Evolutionary conservation across 495 filamentous ascomycete species (phyloP), one percentile per base, ranked within the genome.

Genomic region (Elaphomyces granulatus): DNA sequence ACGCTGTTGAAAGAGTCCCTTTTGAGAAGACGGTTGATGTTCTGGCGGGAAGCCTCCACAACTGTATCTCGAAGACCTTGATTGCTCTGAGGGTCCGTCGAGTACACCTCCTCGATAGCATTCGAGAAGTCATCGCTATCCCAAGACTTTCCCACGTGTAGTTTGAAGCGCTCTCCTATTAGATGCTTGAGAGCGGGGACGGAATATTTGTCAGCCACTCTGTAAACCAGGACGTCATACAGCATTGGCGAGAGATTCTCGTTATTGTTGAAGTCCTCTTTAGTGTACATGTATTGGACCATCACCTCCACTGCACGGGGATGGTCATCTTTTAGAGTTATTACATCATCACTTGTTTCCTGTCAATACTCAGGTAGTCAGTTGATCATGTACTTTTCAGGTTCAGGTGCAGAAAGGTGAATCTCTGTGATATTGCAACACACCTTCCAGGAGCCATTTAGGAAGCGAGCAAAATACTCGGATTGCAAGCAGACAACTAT

Each of bases 191-290:
- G 42, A 6, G 32, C 43, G 0, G 39, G 44, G 2, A 71, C 48
- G 16, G 47, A 44, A 41, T 59, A 67, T 36, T 65, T 67, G 38
- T 68, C 59, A 2, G 55, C 63, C 16, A 64, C 51, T 2, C 55
- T 40, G 36, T 67, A 71, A 9, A 64, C 48, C 9, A 52, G 46
- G 15, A 56, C 43, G 38, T 64, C 49, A 38, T 58, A 52, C 4
- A 58, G 20, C 15, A 59, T 32, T 15, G 46, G 33, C 3, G 36
- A 48, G 7, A 31, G 31, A 26, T 47, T 53, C 36, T 20, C 46
- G 21, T 49, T 33, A 31, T 53, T 47, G 6, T 48, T 45, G 15
- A 46, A 34, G 23, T 41, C 40, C n/a, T n/a, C n/a, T n/a, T n/a
- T n/a, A n/a, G n/a, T n/a, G 40, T 63, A 62, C 23, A 62, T 42